A percentile compares a stretch with the other conserved stretches of the same genome.
These are phyloP conservation scores for Liriodendron chinense DNA, from an alignment of 164 flowering plant genomes.

Conservation along the genomic window DNA sequence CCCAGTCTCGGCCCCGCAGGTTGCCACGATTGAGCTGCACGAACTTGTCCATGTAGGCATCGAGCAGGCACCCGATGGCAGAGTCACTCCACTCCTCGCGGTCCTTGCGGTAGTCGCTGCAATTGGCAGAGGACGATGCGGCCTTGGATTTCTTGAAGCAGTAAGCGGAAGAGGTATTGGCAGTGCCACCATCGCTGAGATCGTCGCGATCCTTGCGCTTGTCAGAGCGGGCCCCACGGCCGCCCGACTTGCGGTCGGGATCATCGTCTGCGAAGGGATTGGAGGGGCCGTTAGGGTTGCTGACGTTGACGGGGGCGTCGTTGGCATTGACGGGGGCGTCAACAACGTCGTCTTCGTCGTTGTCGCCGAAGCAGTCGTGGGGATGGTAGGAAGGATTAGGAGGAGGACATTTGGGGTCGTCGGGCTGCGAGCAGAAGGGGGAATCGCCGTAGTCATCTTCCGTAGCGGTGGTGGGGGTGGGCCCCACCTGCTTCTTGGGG, in stretches of 20 bases:
- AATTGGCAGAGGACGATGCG: background rate
- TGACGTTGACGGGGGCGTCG: constrained; percentile 9
- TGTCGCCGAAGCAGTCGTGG: background rate
- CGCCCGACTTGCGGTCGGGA: constrained; percentile 23
- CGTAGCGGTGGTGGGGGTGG: constrained; percentile 14
- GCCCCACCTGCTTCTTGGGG: constrained; percentile 18
- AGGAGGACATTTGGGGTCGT: constrained; percentile 12
- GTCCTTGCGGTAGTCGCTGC: constrained; percentile 36
- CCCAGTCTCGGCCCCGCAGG: constrained; percentile 48
- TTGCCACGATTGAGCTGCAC: constrained; percentile 43
- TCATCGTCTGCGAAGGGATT: constrained; percentile 38
- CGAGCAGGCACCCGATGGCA: constrained; percentile 36
- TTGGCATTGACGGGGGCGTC: constrained; percentile 10
- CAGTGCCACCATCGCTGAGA: constrained; percentile 38
- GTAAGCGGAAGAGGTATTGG: constrained; percentile 39
- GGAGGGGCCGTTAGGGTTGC: background rate
- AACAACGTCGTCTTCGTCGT: background rate
- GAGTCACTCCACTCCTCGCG: constrained; percentile 52
- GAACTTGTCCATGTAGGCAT: constrained; percentile 44
- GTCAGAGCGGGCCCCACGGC: constrained; percentile 9
- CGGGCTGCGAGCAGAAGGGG: constrained; percentile 31
- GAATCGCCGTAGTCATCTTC: constrained; percentile 34
- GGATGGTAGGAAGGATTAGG: background rate
- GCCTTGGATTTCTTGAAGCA: constrained; percentile 21
- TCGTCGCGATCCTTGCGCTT: constrained; percentile 59